phyloP scores from a whole-genome alignment of 2,329 filamentous ascomycete species.

The Sclerotinia spermophila region DNA sequence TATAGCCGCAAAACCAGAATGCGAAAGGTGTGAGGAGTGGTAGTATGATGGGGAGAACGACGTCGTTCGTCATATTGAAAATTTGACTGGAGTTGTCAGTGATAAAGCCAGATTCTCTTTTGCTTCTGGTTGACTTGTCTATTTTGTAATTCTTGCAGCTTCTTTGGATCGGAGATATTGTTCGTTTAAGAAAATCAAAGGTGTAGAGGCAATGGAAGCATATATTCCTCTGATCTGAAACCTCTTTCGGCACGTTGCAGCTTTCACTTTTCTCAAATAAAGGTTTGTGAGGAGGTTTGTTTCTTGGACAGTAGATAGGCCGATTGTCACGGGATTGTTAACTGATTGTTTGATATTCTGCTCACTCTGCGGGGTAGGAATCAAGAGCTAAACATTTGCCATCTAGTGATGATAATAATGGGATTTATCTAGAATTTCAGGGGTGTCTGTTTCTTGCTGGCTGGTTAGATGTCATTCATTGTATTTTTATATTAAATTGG shows the following conservation, averaged over 20 bases:
- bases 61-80: background rate
- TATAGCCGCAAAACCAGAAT: background rate
- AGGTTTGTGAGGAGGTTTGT: background rate
- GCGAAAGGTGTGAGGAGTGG: background rate
- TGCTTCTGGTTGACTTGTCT: no score
- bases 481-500: no score
- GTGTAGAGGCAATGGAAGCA: background rate
- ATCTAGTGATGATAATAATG: background rate
- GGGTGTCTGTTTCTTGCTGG: background rate
- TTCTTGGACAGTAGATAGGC: background rate
- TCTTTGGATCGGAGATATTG: background rate
- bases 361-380: background rate
- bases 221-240: background rate
- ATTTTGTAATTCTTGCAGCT: background rate
- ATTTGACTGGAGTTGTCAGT: background rate
- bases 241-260: background rate
- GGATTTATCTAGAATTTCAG: background rate
- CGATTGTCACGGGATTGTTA: background rate
- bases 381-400: background rate
- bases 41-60: background rate
- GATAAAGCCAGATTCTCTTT: background rate
- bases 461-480: background rate
- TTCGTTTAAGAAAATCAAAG: background rate
- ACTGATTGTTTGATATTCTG: background rate
- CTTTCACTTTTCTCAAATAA: background rate